phyloP scores from a whole-genome alignment of 1,284 basidiomycete species.

The Rhodotorula sp. region DNA sequence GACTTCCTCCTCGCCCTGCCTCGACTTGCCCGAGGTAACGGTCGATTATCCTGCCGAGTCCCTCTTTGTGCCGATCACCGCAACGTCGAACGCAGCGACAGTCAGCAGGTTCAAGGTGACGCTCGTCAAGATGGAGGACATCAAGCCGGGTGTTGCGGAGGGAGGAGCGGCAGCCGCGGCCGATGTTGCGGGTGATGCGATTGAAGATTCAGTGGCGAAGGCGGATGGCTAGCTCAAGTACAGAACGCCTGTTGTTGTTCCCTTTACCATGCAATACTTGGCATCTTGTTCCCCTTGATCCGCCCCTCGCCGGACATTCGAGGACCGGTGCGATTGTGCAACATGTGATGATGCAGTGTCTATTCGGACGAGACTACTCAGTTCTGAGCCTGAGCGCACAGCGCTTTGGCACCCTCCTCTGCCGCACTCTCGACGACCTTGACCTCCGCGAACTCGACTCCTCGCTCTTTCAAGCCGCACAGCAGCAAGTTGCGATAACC shows the following conservation, averaged over 20 bases:
- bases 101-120: not conserved
- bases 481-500: constrained; percentile 39
- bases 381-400: constrained; percentile 15
- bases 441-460: constrained; percentile 37
- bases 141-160: no score
- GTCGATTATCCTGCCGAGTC: constrained; percentile 1
- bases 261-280: no score
- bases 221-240: no score
- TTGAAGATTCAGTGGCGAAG: not conserved
- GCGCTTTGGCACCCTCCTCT: constrained; percentile 40
- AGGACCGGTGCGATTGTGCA: no score
- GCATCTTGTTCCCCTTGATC: no score
- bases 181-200: not conserved
- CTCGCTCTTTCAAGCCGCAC: constrained; percentile 26
- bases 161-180: not conserved
- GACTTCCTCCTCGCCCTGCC: not conserved
- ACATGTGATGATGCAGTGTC: no score
- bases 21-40: not conserved
- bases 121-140: not conserved
- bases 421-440: constrained; percentile 42
- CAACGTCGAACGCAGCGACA: not conserved
- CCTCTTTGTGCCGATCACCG: not conserved
- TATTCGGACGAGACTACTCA: no score
- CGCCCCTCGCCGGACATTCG: no score
- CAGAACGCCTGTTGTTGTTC: no score